Conservation (phyloP, 352 stramenopile genomes). For the Globisporangium apiculatum region DNA sequence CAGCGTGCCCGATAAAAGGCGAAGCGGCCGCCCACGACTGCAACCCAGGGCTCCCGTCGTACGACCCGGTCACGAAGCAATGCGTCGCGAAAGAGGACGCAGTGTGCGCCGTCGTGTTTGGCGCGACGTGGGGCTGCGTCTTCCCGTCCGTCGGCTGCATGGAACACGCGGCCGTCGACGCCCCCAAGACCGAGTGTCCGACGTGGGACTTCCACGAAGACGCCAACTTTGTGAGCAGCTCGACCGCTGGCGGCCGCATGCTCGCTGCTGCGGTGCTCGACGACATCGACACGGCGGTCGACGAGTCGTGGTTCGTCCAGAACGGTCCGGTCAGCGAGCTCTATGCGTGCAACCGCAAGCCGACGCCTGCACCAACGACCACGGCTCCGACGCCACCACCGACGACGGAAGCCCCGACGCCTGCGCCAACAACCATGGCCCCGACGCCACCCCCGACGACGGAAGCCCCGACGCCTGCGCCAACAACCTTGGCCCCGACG, state of each 20-base stretch:
- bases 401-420: neutral
- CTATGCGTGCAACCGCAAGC: no score
- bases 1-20: slow-evolving; percentile 36
- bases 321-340: no score
- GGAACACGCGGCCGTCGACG: slow-evolving; percentile 5
- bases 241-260: neutral
- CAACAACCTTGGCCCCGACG: neutral
- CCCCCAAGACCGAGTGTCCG: slow-evolving; percentile 3
- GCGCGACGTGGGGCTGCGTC: neutral
- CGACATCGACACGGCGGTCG: neutral
- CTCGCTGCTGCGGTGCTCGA: neutral
- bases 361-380: neutral
- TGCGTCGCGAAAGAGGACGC: slow-evolving; percentile 33
- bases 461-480: neutral
- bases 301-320: neutral
- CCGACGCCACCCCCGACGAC: no score
- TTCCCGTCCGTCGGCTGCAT: neutral
- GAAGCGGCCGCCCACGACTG: slow-evolving; percentile 32
- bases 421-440: no score
- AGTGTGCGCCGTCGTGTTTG: slow-evolving; percentile 32
- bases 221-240: no score
- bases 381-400: neutral
- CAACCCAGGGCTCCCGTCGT: slow-evolving; percentile 32
- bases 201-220: neutral
- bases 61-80: slow-evolving; percentile 10